Percentiles rank a stretch among this genome's conserved stretches.
These are phyloP conservation scores for Syzygium grande DNA, from an alignment of 345 rosid species.

Conservation along the genomic window DNA sequence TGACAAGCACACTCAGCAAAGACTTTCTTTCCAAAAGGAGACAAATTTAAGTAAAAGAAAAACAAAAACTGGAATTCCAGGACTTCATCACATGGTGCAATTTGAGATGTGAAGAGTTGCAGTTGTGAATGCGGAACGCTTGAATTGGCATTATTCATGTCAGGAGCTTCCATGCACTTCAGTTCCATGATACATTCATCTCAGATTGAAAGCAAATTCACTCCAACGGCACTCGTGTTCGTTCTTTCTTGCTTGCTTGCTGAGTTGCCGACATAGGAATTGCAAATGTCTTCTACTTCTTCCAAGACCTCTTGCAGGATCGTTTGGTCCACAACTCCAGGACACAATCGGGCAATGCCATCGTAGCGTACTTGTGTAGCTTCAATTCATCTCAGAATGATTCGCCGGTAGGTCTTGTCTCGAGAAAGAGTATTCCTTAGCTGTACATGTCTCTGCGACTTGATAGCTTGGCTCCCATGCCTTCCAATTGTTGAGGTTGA, in stretches of 20 bases:
- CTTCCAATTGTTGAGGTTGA: too few species aligned
- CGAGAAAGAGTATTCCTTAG: background rate
- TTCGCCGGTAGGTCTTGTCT: background rate
- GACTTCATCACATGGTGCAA: background rate
- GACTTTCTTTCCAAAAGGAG: background rate
- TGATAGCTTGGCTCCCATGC: background rate
- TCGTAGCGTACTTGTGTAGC: too few species aligned
- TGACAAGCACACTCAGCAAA: background rate
- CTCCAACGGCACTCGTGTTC: background rate
- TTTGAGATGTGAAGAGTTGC: background rate
- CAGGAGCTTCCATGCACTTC: background rate
- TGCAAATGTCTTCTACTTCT: background rate
- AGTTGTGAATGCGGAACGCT: background rate
- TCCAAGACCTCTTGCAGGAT: too few species aligned
- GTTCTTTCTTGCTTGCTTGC: background rate
- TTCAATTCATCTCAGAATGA: too few species aligned
- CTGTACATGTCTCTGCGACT: background rate
- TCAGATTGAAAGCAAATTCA: background rate
- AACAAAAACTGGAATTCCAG: background rate
- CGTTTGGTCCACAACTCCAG: too few species aligned
- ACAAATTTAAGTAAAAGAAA: background rate
- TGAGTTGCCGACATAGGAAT: background rate
- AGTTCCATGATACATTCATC: background rate
- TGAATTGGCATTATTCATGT: background rate
- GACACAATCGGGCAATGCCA: too few species aligned